Evolutionary conservation across 2,329 filamentous ascomycete genomes (phyloP).

Genomic region (Samsoniella hepiali): DNA sequence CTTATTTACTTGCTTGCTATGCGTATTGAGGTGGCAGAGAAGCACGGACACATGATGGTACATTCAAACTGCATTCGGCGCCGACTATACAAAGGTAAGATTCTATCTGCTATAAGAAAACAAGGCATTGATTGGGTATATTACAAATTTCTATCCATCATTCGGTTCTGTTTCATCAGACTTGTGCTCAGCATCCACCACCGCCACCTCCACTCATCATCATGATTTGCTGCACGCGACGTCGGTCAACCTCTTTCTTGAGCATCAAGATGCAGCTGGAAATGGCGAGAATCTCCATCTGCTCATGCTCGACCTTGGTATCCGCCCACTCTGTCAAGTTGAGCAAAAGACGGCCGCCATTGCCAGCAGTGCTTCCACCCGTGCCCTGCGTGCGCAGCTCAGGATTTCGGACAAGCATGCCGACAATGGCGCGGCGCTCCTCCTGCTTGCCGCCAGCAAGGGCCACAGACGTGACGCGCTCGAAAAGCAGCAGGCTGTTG

Average conservation of each 20-base stretch:
- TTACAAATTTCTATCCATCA: neutral
- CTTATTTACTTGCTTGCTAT: no score
- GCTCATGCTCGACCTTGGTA: slow-evolving; percentile 31
- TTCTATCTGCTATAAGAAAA: neutral
- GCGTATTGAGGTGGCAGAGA: no score
- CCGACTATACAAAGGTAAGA: neutral
- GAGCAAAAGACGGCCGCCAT: slow-evolving; percentile 47
- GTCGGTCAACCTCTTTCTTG: slow-evolving; percentile 62
- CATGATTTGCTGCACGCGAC: slow-evolving; percentile 49
- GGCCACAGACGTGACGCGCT: slow-evolving; percentile 39
- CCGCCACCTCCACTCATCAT: slow-evolving; percentile 37
- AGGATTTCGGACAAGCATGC: slow-evolving; percentile 42
- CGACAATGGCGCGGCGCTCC: slow-evolving; percentile 35
- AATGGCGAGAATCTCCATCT: slow-evolving; percentile 51
- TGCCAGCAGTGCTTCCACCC: slow-evolving; percentile 40
- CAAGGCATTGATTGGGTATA: neutral
- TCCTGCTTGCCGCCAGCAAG: slow-evolving; percentile 26
- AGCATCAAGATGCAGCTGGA: slow-evolving; percentile 59
- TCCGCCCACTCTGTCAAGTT: slow-evolving; percentile 38
- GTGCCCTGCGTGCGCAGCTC: slow-evolving; percentile 40
- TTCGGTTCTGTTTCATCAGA: neutral
- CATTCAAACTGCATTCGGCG: neutral
- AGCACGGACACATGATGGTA: neutral
- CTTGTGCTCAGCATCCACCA: slow-evolving; percentile 5
- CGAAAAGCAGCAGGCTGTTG: slow-evolving; percentile 49